Percentiles rank a stretch among this genome's conserved stretches.
phyloP scores from a whole-genome alignment of 352 stramenopile genomes.

The Phytophthora palmivora region DNA sequence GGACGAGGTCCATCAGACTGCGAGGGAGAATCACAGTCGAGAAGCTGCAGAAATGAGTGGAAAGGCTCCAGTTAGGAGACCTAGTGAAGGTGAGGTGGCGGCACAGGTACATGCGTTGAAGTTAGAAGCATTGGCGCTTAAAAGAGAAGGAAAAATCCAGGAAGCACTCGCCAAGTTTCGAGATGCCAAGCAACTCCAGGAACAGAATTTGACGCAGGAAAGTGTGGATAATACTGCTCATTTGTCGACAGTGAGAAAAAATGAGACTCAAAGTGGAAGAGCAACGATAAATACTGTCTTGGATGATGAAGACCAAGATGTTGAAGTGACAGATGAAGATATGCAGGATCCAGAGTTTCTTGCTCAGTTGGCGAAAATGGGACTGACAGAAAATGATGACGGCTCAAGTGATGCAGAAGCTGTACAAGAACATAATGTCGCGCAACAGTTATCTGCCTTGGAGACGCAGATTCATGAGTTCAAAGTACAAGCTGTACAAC shows the following conservation, averaged over 20 bases:
- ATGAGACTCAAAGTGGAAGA: not conserved
- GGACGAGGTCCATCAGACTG: constrained; percentile 41
- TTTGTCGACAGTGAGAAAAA: not conserved
- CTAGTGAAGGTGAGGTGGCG: not conserved
- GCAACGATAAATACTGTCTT: constrained; percentile 7
- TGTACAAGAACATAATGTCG: constrained; percentile 9
- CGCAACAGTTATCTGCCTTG: constrained; percentile 40
- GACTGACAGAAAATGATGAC: constrained; percentile 34
- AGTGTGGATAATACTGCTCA: not conserved
- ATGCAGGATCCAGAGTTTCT: constrained; percentile 78
- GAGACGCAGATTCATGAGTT: constrained; percentile 51
- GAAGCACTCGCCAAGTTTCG: constrained; percentile 66
- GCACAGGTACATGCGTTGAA: constrained; percentile 55
- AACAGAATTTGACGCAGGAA: constrained; percentile 18
- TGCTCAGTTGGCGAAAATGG: constrained; percentile 60
- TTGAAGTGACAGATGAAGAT: constrained; percentile 82
- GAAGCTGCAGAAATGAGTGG: constrained; percentile 28
- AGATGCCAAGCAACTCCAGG: constrained; percentile 64
- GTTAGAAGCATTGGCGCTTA: constrained; percentile 60
- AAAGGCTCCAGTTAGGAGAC: not conserved
- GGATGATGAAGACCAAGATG: constrained; percentile 37
- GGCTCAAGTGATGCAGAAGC: not conserved
- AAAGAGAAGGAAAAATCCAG: constrained; percentile 58
- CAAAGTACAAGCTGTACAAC: constrained; percentile 56
- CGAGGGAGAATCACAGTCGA: constrained; percentile 35